A percentile compares a stretch with the other conserved stretches of the same genome.
These are phyloP conservation scores for Coemansia sp. DNA, from an alignment of 192 early-diverging fungal genomes.

Conservation along the genomic window DNA sequence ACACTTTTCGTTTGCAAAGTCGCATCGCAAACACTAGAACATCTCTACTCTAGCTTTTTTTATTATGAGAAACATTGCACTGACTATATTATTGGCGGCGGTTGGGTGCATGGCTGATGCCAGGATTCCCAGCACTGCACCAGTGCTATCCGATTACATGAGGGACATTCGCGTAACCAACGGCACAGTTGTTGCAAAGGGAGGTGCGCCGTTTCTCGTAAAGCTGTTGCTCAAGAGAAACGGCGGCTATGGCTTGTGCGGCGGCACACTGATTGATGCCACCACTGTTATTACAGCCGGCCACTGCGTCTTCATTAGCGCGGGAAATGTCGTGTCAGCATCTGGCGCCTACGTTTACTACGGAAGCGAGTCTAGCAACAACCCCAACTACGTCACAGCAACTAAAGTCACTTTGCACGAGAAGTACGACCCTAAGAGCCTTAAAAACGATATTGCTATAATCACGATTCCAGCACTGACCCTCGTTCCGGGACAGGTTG, in stretches of 20 bases:
- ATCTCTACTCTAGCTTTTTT: not conserved
- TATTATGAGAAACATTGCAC: not conserved
- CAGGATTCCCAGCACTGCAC: not conserved
- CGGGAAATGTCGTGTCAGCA: not conserved
- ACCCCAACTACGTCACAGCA: constrained; percentile 17
- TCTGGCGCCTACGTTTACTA: constrained; percentile 23
- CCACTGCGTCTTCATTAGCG: constrained; percentile 26
- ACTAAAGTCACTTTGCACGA: constrained; percentile 28
- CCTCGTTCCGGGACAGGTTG: constrained; percentile 13
- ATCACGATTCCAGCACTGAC: constrained; percentile 21
- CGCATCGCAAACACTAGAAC: not conserved
- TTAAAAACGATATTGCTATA: constrained; percentile 50
- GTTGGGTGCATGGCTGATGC: not conserved
- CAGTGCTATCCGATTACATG: not conserved
- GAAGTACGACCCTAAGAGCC: constrained; percentile 13
- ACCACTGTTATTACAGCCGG: constrained; percentile 44
- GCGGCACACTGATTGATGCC: constrained; percentile 44
- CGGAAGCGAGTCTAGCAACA: constrained; percentile 16
- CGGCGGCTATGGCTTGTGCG: constrained; percentile 22
- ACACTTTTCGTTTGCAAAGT: not conserved
- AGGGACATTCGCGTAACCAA: constrained; percentile 44
- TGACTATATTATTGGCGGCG: not conserved
- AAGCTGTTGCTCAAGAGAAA: constrained; percentile 13
- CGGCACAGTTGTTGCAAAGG: constrained; percentile 31
- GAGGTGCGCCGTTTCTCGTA: constrained; percentile 35